Conservation (phyloP, 352 stramenopile species). For the Globisporangium carolinianum region DNA sequence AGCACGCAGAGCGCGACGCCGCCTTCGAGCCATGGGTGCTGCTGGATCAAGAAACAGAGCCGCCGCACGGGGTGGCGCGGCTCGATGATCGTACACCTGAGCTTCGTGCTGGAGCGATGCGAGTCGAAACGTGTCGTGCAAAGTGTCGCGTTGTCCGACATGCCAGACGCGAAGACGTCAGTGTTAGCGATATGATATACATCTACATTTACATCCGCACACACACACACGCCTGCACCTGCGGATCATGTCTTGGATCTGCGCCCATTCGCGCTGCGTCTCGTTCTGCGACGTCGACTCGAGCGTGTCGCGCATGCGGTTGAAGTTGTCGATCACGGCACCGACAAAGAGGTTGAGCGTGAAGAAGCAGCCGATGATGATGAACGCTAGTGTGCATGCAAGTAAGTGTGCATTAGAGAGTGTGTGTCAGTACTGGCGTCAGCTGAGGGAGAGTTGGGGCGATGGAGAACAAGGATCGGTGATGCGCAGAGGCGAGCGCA, state of each 20-base stretch:
- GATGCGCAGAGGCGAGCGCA: too few species aligned
- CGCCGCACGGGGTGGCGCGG: slow-evolving; percentile 17
- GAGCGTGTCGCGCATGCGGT: slow-evolving; percentile 43
- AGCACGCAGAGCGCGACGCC: slow-evolving; percentile 26
- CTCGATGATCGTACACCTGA: slow-evolving; percentile 18
- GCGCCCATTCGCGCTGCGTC: slow-evolving; percentile 62
- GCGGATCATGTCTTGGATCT: slow-evolving; percentile 31
- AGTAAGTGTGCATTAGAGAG: background rate
- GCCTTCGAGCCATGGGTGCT: slow-evolving; percentile 26
- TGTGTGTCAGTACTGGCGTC: too few species aligned
- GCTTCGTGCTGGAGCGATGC: slow-evolving; percentile 14
- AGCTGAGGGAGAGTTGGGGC: background rate
- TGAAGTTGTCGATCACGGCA: slow-evolving; percentile 87
- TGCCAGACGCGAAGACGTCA: too few species aligned
- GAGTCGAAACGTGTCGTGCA: too few species aligned
- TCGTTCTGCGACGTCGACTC: slow-evolving; percentile 42
- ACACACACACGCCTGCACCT: slow-evolving; percentile 9
- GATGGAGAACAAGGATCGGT: background rate
- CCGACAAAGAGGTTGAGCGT: slow-evolving; percentile 86
- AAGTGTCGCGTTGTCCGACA: too few species aligned
- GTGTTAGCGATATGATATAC: too few species aligned
- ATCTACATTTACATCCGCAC: too few species aligned
- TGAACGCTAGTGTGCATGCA: slow-evolving; percentile 38
- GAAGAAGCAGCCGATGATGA: slow-evolving; percentile 84
- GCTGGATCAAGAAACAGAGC: slow-evolving; percentile 24